Base-by-base conservation (phyloP, 805 yeast genomes). In the Helenozyma baotianmanensis region DNA sequence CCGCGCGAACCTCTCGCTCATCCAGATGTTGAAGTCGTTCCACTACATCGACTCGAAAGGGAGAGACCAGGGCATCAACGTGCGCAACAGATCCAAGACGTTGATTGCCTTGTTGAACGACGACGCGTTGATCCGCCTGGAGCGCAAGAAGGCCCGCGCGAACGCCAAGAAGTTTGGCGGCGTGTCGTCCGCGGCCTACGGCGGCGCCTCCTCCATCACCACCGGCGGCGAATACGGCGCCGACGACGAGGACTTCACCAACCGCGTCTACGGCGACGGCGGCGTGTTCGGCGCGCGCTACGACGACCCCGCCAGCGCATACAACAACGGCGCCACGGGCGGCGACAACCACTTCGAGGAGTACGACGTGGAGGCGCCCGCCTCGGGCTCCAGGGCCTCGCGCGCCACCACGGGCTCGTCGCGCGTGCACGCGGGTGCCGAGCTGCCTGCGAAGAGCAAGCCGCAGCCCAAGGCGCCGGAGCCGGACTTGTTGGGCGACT, bases 41-140 rank as follows among this genome's bases (percentile, higher is more conserved):
- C 97, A 89, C 59, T 92, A 87, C 64, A 82, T 86, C 29, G 97
- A 92, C 59, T 76, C 88, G 13, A 84, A 86, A 56, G 97, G 97
- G 21, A 78, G 88, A 45, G 98, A 92, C 60, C 97, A 89, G 62
- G 98, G 98, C 33, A 78, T 88, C 46, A 89, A 90, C 54, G 96
- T 92, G 36, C 77, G 98, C 53, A 89, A 86, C 62, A 78, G 96
- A 47, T 82, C 96, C 19, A 84, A 87, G 58, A 80, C 78, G 42
- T 68, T 92, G 41, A 66, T 79, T 16, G 70, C 69, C 11, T 68
- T 92, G 45, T 69, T 92, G 45, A 78, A 78, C 47, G 95, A 86
- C 57, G 95, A 87, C 50, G 69, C 70, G 6, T 64, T 68, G 56
- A 79, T 90, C 32, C 76, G 97, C 42, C 64, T 77, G 24, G 97